These are phyloP conservation scores for Coniosporium tulheliwenetii DNA, from an alignment of 2,329 filamentous ascomycete species.

Conservation along the genomic window DNA sequence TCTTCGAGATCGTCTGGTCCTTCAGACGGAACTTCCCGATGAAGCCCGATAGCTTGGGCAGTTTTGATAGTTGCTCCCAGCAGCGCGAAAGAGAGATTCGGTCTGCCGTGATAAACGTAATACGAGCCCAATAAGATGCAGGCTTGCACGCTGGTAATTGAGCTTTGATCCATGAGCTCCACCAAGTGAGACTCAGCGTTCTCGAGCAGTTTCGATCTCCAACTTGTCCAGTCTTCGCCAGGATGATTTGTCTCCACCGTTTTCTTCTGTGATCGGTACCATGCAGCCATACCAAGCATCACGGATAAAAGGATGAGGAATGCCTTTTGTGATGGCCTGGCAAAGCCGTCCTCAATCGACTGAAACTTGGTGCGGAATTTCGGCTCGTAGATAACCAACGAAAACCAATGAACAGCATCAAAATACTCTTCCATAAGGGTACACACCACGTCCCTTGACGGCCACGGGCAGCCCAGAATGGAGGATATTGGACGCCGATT, in stretches of 20 bases:
- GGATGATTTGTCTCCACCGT: slow-evolving; percentile 2
- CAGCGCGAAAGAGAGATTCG: slow-evolving; percentile 22
- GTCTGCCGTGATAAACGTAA: slow-evolving; percentile 26
- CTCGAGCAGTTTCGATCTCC: slow-evolving; percentile 7
- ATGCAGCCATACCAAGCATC: slow-evolving; percentile 22
- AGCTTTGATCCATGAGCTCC: slow-evolving; percentile 26
- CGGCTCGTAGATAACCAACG: no score
- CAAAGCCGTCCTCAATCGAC: slow-evolving; percentile 16
- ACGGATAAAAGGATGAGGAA: slow-evolving; percentile 22
- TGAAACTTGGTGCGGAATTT: no score
- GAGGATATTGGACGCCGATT: no score
- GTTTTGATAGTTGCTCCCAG: slow-evolving; percentile 22
- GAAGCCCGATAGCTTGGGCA: slow-evolving; percentile 18
- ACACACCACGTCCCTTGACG: no score
- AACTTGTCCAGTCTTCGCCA: slow-evolving; percentile 6
- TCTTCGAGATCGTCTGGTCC: slow-evolving; percentile 13
- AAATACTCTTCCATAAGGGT: no score
- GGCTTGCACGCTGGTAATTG: slow-evolving; percentile 20
- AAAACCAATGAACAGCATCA: no score
- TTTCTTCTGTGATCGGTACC: slow-evolving; percentile 18
- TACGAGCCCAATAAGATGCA: slow-evolving; percentile 25
- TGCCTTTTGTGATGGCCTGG: slow-evolving; percentile 16
- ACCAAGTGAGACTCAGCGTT: slow-evolving; percentile 16
- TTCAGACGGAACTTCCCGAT: slow-evolving; percentile 13
- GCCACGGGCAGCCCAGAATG: no score